Evolutionary conservation across 805 yeast genomes (phyloP), one percentile per base, ranked within the genome.

Genomic region (Yamadazyma takamatsuzukensis): DNA sequence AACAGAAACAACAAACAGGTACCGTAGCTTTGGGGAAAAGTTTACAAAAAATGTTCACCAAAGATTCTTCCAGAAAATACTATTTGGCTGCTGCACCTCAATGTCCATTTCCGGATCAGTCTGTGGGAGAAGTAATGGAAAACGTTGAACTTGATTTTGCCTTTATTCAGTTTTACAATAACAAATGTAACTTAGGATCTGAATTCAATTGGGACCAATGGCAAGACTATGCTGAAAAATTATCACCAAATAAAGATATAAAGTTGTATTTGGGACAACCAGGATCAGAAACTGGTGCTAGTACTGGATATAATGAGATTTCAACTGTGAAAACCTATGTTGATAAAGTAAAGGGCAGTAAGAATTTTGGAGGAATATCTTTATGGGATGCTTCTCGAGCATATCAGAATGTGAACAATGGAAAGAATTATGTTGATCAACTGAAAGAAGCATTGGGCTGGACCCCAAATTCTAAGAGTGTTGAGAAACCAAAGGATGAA

Each of bases 341-440:
- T 25, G 32, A 46, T 15, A 27, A 41, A 14, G 47, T 55, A 16
- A 41, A 37, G 32, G 33, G 40, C 15, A 43, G 43, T 25, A 33
- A 49, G 8, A 44, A 49, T 39, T 74, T 88, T 45, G 82, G 82
- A 15, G 83, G 88, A 19, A 74, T 89, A 49, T 76, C 82, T 72
- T 62, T 88, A 40, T 89, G 97, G 97, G 95, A 87, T 45, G 84
- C 87, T n/a, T 67, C 81, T 8, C 76, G 75, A 43, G 74, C 74
- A 13, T 50, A 44, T 44, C 36, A 42, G 8, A 56, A 56, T 34
- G 43, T 40, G 15, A 45, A 48, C n/a, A 29, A 38, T 27, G 56
- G 59, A 17, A 35, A 28, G 8, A 49, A 41, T 16, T 57, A 42
- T 41, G 51, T 47, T 12, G 39, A 70, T 18, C 63, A 59, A 24